Evolutionary conservation across 108 stramenopile genomes (phyloP), one percentile per base, ranked within the genome.

Genomic region (Poteriospumella lacustris): DNA sequence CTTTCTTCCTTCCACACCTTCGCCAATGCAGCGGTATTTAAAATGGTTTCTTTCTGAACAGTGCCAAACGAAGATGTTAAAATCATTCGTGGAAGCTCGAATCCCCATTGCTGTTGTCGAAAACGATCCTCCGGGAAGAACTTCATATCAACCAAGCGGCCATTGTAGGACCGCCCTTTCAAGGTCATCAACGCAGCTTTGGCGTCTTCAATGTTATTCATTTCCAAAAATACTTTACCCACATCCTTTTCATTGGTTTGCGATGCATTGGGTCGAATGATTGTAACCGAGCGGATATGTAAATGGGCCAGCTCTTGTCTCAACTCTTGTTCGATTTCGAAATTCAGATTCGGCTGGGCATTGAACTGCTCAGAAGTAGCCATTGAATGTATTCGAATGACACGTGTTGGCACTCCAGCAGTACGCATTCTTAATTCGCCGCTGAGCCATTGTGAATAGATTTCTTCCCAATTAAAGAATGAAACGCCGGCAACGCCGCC

Each of bases 81-180:
- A 19, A 52, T 19, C 15, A 52, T 19, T 52, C 47, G 15, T 52
- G 47, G 47, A 52, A 19, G 47, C 47, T 52, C 47, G 47, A 52
- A 52, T 9, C 47, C 19, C 15, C 19, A 52, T 15, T 52, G 9
- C 15, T 19, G 15, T 19, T 9, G 15, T 9, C 47, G 47, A 19
- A 52, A 52, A 15, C 47, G 47, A 52, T 67, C 64, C 64, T 40
- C 36, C 9, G 64, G 64, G 19, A 31, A 67, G 40, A 67, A 67
- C 40, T 67, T 67, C 12, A 67, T 19, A 19, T 67, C 64, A 9
- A 67, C 64, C 64, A 12, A 38, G 64, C 64, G 64, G 12, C 64
- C 64, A 67, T 67, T 41, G 40, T 15, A 67, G 39, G 64, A 40
- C 15, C 64, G 36, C 15, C 64, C 64, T 33, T 67, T 67, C 15